A percentile compares a stretch with the other conserved stretches of the same genome.
phyloP scores from a whole-genome alignment of 345 rosid genomes.

The Pugionium cornutum region DNA sequence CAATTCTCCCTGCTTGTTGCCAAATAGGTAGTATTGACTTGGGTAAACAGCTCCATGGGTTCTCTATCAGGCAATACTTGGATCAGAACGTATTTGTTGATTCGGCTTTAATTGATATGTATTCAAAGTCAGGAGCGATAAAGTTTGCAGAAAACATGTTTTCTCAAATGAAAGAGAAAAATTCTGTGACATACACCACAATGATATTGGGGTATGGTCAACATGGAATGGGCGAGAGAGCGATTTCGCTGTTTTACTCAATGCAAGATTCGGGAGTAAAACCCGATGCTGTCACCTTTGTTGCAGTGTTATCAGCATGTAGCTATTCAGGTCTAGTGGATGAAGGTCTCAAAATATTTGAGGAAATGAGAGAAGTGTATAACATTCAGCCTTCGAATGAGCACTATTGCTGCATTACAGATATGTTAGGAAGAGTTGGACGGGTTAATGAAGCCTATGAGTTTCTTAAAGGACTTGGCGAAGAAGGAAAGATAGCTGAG shows the following conservation, averaged over 20 bases:
- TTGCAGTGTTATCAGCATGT: slow-evolving; percentile 83
- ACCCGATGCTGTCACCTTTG: slow-evolving; percentile 75
- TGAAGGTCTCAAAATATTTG: slow-evolving; percentile 71
- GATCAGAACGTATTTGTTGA: slow-evolving; percentile 71
- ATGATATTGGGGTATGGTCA: slow-evolving; percentile 88
- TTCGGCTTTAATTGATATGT: slow-evolving; percentile 81
- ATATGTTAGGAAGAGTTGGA: slow-evolving; percentile 89
- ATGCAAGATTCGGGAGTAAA: slow-evolving; percentile 52
- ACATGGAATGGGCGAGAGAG: slow-evolving; percentile 77
- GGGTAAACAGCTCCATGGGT: slow-evolving; percentile 82
- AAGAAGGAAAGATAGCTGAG: slow-evolving; percentile 63
- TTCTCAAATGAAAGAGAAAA: slow-evolving; percentile 50
- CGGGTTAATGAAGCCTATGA: slow-evolving; percentile 76
- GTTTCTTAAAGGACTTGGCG: slow-evolving; percentile 67
- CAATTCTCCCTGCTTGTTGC: slow-evolving; percentile 80
- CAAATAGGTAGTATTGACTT: slow-evolving; percentile 57
- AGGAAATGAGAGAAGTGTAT: slow-evolving; percentile 58
- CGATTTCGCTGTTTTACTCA: slow-evolving; percentile 71
- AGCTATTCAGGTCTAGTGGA: slow-evolving; percentile 75
- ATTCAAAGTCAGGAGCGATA: slow-evolving; percentile 77
- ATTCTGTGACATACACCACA: slow-evolving; percentile 74
- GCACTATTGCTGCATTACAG: slow-evolving; percentile 80
- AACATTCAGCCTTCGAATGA: slow-evolving; percentile 62
- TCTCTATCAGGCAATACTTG: slow-evolving; percentile 60
- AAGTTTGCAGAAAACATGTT: slow-evolving; percentile 64